A percentile compares a stretch with the other conserved stretches of the same genome.
Evolutionary conservation across 108 stramenopile genomes (phyloP).

Genomic region (Nitzschia putrida): DNA sequence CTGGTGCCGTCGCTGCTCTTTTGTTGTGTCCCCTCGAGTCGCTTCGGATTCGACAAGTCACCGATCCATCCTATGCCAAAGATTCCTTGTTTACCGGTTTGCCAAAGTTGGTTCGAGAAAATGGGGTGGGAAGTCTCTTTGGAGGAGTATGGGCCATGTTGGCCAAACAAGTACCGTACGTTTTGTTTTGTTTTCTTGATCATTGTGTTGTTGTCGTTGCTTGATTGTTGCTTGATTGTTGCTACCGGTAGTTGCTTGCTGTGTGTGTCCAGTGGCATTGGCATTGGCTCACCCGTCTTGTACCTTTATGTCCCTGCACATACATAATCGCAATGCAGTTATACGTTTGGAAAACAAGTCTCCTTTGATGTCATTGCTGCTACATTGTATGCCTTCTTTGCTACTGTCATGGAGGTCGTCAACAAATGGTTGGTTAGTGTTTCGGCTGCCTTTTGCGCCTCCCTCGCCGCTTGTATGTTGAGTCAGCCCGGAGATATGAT

Average conservation of each 20-base stretch:
- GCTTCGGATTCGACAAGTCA: conserved; percentile 89
- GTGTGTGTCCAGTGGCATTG: too few species aligned
- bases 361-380: conserved; percentile 84
- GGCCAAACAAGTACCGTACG: conserved; percentile 90
- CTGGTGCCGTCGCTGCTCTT: conserved; percentile 90
- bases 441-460: conserved; percentile 76
- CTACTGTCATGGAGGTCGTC: conserved; percentile 7
- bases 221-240: too few species aligned
- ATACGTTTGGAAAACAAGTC: conserved; percentile 96
- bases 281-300: too few species aligned
- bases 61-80: conserved; percentile 76
- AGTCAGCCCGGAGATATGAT: conserved; percentile 96
- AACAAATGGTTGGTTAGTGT: conserved; percentile 74
- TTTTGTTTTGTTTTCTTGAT: not conserved
- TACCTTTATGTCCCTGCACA: not conserved
- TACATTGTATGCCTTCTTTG: conserved; percentile 50
- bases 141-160: conserved; percentile 89
- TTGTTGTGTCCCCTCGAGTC: conserved; percentile 92
- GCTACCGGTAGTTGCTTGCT: too few species aligned
- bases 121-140: conserved; percentile 72
- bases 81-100: conserved; percentile 65
- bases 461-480: conserved; percentile 86
- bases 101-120: conserved; percentile 63
- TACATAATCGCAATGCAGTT: conserved; percentile 25
- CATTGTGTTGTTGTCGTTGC: not conserved